Percentiles rank a stretch among this genome's conserved stretches.
These are phyloP conservation scores for Lipomyces oligophaga DNA, from an alignment of 805 yeast genomes.

Conservation along the genomic window DNA sequence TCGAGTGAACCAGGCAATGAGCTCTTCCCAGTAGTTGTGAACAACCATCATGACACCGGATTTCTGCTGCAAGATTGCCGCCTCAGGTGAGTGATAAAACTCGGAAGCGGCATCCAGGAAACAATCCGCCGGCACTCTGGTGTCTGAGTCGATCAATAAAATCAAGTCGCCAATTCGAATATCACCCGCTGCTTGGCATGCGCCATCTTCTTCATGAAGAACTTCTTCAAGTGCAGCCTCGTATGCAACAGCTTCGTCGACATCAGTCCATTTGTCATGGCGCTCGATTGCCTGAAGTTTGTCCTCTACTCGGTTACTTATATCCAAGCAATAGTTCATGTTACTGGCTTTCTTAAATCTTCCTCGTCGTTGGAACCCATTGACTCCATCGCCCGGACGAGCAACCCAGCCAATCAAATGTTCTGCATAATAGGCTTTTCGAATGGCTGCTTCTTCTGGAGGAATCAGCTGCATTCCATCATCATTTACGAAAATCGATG, in stretches of 20 bases:
- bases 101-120: slow-evolving; percentile 26
- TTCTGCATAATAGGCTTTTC: slow-evolving; percentile 18
- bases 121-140: slow-evolving; percentile 25
- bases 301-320: slow-evolving; percentile 20
- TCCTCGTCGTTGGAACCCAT: slow-evolving; percentile 24
- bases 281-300: slow-evolving; percentile 11
- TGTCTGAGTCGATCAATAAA: slow-evolving; percentile 22
- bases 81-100: slow-evolving; percentile 20
- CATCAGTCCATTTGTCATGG: slow-evolving; percentile 22
- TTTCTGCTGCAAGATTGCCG: slow-evolving; percentile 20
- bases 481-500: slow-evolving; percentile 22
- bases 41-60: slow-evolving; percentile 26
- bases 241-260: slow-evolving; percentile 14
- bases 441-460: slow-evolving; percentile 12
- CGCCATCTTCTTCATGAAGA: slow-evolving; percentile 9
- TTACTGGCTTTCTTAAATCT: slow-evolving; percentile 25
- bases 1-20: slow-evolving; percentile 25
- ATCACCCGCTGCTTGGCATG: slow-evolving; percentile 21
- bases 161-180: slow-evolving; percentile 25
- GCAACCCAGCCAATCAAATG: slow-evolving; percentile 24
- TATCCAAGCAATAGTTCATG: slow-evolving; percentile 22
- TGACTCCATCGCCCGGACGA: slow-evolving; percentile 21
- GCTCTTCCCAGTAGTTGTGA: slow-evolving; percentile 20
- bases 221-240: slow-evolving; percentile 12
- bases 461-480: slow-evolving; percentile 23